Conservation (phyloP, 2,329 filamentous ascomycete genomes). For the Zopfia rhizophila region DNA sequence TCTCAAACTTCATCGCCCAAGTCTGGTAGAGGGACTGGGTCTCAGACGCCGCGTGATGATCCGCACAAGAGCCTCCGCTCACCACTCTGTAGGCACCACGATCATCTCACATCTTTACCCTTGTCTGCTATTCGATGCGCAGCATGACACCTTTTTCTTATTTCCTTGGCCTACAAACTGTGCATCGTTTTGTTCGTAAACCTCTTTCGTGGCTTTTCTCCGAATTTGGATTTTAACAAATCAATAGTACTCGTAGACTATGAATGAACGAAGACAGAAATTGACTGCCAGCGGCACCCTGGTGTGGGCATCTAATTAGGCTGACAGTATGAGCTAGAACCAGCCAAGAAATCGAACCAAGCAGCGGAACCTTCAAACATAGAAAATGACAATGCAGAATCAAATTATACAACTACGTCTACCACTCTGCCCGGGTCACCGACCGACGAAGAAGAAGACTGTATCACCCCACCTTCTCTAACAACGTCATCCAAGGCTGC, state of each 20-base stretch:
- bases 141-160: too few relatives aligned
- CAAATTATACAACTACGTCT: conserved; percentile 22
- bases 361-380: neutral
- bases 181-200: too few relatives aligned
- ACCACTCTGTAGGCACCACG: conserved; percentile 1
- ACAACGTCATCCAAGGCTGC: conserved; percentile 32
- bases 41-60: conserved; percentile 2
- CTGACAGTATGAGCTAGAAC: too few relatives aligned
- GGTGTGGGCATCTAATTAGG: too few relatives aligned
- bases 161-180: too few relatives aligned
- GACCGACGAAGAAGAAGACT: conserved; percentile 43
- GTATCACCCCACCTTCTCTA: conserved; percentile 33
- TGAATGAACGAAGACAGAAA: too few relatives aligned
- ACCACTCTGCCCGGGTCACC: conserved; percentile 35
- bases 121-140: too few relatives aligned
- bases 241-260: too few relatives aligned
- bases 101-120: neutral
- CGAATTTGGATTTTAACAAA: too few relatives aligned
- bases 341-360: neutral
- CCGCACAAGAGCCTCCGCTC: conserved; percentile 5
- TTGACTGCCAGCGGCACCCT: too few relatives aligned
- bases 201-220: too few relatives aligned
- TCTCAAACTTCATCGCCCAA: neutral
- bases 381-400: conserved; percentile 17
- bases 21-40: too few relatives aligned